Percentiles rank a stretch among this genome's conserved stretches.
phyloP scores from a whole-genome alignment of 73 alveolate species.

The Tetrahymena elliotti region DNA sequence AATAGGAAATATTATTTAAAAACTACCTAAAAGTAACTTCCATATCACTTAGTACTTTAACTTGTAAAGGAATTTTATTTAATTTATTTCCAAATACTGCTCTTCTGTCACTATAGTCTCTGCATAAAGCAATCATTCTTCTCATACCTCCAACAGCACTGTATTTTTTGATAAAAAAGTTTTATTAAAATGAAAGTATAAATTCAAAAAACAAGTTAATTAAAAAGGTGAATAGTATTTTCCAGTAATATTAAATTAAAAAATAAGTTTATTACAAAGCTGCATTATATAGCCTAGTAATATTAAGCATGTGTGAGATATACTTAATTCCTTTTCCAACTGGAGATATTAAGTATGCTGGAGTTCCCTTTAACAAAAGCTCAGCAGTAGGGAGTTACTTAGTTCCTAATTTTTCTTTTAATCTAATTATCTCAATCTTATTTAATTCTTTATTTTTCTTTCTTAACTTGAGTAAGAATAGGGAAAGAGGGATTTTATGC shows the following conservation, averaged over 20 bases:
- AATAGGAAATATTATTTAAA: not conserved
- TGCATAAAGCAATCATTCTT: conserved; percentile 61
- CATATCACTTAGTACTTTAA: conserved; percentile 35
- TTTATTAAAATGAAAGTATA: not conserved
- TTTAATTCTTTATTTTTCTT: conserved; percentile 42
- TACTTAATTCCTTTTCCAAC: conserved; percentile 68
- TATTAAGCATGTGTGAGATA: conserved; percentile 66
- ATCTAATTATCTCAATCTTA: conserved; percentile 60
- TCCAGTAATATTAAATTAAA: not conserved
- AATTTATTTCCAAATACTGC: conserved; percentile 63
- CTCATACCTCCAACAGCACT: conserved; percentile 64
- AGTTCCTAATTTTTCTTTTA: conserved; percentile 86
- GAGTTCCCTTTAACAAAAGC: conserved; percentile 55
- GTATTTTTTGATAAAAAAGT: not conserved
- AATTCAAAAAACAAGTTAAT: no score
- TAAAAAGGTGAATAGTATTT: no score
- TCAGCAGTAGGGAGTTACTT: conserved; percentile 88
- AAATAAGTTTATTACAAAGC: conserved; percentile 4
- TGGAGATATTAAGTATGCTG: conserved; percentile 46
- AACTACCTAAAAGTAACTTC: conserved; percentile 59
- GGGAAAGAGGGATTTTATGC: conserved; percentile 30
- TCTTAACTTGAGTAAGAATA: conserved; percentile 50
- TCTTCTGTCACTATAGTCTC: conserved; percentile 66
- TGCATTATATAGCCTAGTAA: conserved; percentile 68
- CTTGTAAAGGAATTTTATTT: conserved; percentile 50